Percentiles rank a stretch among this genome's conserved stretches.
phyloP scores from a whole-genome alignment of 129 eudicot species.

The sunflower (Helianthus annuus) region HanXRQr2.0-SUNRISE NC_035441.2:65188343-65188842 shows the following conservation, averaged over 20 bases:
- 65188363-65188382: neutral
- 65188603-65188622: constrained; percentile 69
- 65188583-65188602: constrained; percentile 29
- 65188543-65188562: constrained; percentile 1
- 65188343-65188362: constrained; percentile 1
- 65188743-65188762: neutral
- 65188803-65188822: neutral
- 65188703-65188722: constrained; percentile 48
- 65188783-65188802: neutral
- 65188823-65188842: neutral
- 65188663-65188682: constrained; percentile 54
- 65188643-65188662: constrained; percentile 62
- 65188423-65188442: constrained; percentile 9
- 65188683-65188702: constrained; percentile 41
- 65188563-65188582: constrained; percentile 14
- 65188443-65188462: neutral
- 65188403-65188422: neutral
- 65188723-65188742: constrained; percentile 1
- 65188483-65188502: neutral
- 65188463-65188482: neutral
- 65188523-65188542: neutral
- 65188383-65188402: neutral
- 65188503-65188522: neutral
- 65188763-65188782: constrained; percentile 3
- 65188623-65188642: constrained; percentile 65